Percentiles rank a stretch among this genome's conserved stretches.
Evolutionary conservation across 73 alveolate species (phyloP).

Genomic region (Paramecium primaurelia): DNA sequence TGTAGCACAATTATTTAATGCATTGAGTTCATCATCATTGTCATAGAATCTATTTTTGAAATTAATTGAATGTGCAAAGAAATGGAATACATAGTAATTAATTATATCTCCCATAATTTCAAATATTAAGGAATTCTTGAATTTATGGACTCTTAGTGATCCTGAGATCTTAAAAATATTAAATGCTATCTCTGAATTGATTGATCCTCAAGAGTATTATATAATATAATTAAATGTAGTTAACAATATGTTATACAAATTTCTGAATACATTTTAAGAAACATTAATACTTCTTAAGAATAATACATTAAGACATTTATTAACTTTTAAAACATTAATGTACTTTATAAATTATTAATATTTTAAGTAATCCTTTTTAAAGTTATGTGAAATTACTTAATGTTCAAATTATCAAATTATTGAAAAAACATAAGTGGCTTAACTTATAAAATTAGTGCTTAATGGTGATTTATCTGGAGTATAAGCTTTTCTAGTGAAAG

Average conservation of each 20-base stretch:
- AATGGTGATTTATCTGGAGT: background rate
- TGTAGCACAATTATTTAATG: background rate
- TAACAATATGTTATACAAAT: background rate
- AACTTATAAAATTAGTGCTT: background rate
- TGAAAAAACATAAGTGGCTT: background rate
- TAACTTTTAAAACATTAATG: background rate
- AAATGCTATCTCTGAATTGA: background rate
- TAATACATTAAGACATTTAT: constrained; percentile 17
- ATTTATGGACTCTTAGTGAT: background rate
- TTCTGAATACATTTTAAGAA: constrained; percentile 1
- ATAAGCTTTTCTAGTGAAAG: background rate
- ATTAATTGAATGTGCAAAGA: background rate
- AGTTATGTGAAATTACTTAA: background rate
- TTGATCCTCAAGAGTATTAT: background rate
- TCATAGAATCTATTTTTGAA: background rate
- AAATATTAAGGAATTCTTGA: background rate
- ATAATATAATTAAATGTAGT: background rate
- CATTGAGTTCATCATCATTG: background rate
- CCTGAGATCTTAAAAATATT: background rate
- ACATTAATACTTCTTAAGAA: background rate
- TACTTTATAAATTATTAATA: background rate
- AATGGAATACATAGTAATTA: background rate
- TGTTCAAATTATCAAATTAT: background rate
- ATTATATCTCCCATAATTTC: background rate
- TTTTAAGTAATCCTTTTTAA: background rate